Evolutionary conservation across 805 yeast species (phyloP).

Genomic region (Pichia cephalocereana): DNA sequence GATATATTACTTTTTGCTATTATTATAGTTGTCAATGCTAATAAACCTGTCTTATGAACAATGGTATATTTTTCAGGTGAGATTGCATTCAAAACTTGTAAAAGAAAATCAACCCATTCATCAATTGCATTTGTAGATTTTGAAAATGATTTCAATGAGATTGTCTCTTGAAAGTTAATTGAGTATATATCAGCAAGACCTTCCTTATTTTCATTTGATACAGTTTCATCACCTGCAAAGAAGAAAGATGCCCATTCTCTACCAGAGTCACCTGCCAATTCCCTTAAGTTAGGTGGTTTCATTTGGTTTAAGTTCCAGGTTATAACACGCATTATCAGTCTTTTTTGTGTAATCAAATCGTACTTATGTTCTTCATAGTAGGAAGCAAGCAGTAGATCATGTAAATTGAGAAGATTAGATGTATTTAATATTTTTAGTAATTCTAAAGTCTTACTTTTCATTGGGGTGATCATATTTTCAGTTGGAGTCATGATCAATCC

Average conservation of each 20-base stretch:
- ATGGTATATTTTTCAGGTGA: conserved; percentile 22
- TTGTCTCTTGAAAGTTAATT: conserved; percentile 41
- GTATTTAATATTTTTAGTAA: conserved; percentile 19
- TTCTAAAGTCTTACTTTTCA: conserved; percentile 8
- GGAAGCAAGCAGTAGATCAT: conserved; percentile 8
- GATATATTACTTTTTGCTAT: conserved; percentile 21
- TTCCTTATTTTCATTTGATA: background rate
- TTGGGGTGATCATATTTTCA: background rate
- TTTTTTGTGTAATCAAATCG: background rate
- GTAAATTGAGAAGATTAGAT: conserved; percentile 18
- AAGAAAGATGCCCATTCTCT: conserved; percentile 9
- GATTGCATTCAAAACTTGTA: conserved; percentile 15
- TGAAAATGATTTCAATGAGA: conserved; percentile 37
- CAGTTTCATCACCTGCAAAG: conserved; percentile 6
- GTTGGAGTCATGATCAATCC: background rate
- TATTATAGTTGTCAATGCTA: conserved; percentile 43
- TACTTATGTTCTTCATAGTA: conserved; percentile 8
- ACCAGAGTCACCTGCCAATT: conserved; percentile 4
- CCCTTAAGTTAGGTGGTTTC: conserved; percentile 8
- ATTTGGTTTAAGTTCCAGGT: conserved; percentile 33
- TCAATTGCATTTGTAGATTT: conserved; percentile 26
- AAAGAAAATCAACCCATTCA: conserved; percentile 26
- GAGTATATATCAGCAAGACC: conserved; percentile 29
- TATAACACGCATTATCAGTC: conserved; percentile 19
- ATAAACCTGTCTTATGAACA: conserved; percentile 36